phyloP scores from a whole-genome alignment of 164 flowering plant species.

The Macadamia integrifolia region DNA sequence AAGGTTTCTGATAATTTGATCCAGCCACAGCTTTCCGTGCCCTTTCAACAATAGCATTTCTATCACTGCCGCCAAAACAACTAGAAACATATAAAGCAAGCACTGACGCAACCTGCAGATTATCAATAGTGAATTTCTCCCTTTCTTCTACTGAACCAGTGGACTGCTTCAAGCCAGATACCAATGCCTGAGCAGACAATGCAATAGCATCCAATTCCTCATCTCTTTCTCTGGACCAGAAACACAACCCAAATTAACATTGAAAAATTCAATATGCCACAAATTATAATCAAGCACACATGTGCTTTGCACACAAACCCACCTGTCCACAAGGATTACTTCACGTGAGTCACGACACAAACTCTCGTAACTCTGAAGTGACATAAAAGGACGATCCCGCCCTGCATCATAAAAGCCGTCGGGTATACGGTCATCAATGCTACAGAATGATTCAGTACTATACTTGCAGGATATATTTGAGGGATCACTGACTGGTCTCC shows the following conservation, averaged over 20 bases:
- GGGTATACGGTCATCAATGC: constrained; percentile 58
- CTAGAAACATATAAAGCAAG: constrained; percentile 94
- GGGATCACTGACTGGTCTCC: constrained; percentile 35
- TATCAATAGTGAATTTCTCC: constrained; percentile 27
- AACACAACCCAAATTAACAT: neutral
- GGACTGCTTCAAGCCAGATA: constrained; percentile 42
- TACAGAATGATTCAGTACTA: constrained; percentile 59
- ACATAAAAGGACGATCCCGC: constrained; percentile 83
- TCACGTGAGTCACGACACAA: constrained; percentile 70
- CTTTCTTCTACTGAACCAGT: constrained; percentile 23
- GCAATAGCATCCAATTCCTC: constrained; percentile 67
- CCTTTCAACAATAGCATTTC: constrained; percentile 42
- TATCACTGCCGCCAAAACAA: constrained; percentile 93
- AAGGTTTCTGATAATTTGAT: constrained; percentile 73
- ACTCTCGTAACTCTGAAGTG: constrained; percentile 55
- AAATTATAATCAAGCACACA: too few relatives aligned
- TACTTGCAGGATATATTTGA: constrained; percentile 53
- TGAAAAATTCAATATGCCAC: neutral
- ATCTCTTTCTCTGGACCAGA: constrained; percentile 52
- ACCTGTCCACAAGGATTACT: constrained; percentile 93
- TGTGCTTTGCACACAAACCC: neutral
- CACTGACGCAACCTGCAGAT: constrained; percentile 65
- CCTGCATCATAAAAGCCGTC: constrained; percentile 99
- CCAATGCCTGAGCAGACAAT: constrained; percentile 63
- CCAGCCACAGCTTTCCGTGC: constrained; percentile 66